Base-by-base conservation (phyloP, 306 rosid species). In the Lathyrus tuberosus region DNA sequence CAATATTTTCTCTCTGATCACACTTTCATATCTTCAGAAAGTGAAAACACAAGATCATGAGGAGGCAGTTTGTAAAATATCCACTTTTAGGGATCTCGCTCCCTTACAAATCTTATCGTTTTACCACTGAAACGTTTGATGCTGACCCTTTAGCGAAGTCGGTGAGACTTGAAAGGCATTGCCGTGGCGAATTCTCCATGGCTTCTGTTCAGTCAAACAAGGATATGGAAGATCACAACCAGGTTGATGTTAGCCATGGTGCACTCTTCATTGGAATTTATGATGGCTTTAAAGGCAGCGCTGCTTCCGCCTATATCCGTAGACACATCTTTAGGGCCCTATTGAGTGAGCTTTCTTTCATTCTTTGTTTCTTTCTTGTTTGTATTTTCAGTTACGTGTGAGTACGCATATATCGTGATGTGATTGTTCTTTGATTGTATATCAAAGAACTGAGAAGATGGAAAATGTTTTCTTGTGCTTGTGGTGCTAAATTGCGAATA, bases 211-310 rank as follows among this genome's bases (percentile, higher is more conserved):
- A 18, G 6, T 14, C 66, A 22, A 37, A 61, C 37, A 1, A 0
- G 7, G 5, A 14, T 9, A 37, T 61, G 30, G 66, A 61, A 41
- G 66, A 61, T 17, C 24, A 8, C 10, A 10, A n/a, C 47, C 66
- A 37, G 1, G 26, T 61, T 61, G 66, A 61, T 2, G 26, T 18
- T 31, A 5, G 66, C 46, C 2, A 2, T 0, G 0, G 10, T 9
- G 66, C 47, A 38, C 9, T 37, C 33, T 62, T 62, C 11, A 8
- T 38, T 17, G 67, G 48, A 13, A 3, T 61, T 61, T 61, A 61
- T 15, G 67, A 61, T 37, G 67, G 67, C 48, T n/a, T 10, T 61
- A 5, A 13, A 38, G 51, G 67, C 6, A 2, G 1, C 2, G 3
- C 2, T 3, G 3, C 47, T 61, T 0, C 60, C 9, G 0, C 8